phyloP scores from a whole-genome alignment of 768 basidiomycete genomes.

The Scleroderma citrinum region DNA sequence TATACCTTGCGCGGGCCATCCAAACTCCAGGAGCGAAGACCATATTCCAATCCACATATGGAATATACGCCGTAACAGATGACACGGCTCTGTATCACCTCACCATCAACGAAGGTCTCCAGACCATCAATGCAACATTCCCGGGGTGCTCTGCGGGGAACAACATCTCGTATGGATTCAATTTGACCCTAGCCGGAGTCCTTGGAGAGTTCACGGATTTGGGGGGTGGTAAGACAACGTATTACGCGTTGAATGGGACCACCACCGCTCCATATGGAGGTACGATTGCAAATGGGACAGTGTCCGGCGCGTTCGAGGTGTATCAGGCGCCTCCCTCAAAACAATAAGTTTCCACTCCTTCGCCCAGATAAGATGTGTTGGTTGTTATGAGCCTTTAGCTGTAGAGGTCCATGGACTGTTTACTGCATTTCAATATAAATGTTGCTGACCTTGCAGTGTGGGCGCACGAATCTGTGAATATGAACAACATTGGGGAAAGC shows the following conservation, averaged over 20 bases:
- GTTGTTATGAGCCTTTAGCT: no score
- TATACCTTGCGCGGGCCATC: constrained; percentile 9
- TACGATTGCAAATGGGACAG: neutral
- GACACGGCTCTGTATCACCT: constrained; percentile 1
- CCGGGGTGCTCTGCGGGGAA: constrained; percentile 2
- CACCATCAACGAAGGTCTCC: neutral
- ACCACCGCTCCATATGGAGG: constrained; percentile 6
- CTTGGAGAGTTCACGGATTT: constrained; percentile 7
- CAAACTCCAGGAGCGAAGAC: neutral
- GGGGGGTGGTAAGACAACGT: constrained; percentile 10
- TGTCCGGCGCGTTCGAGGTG: constrained; percentile 6
- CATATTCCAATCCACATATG: constrained; percentile 5
- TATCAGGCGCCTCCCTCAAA: neutral
- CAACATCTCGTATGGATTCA: constrained; percentile 6
- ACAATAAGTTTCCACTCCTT: neutral
- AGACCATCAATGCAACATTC: constrained; percentile 1
- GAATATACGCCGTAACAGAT: constrained; percentile 10
- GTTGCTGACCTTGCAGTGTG: no score
- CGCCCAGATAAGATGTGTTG: no score
- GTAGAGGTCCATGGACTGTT: no score
- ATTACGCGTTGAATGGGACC: constrained; percentile 7
- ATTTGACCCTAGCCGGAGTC: neutral
- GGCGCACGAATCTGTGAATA: no score
- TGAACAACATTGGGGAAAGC: no score
- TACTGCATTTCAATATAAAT: neutral